Evolutionary conservation across 306 rosid genomes (phyloP), one percentile per base, ranked within the genome.

Genomic region (Glycine soja): DNA sequence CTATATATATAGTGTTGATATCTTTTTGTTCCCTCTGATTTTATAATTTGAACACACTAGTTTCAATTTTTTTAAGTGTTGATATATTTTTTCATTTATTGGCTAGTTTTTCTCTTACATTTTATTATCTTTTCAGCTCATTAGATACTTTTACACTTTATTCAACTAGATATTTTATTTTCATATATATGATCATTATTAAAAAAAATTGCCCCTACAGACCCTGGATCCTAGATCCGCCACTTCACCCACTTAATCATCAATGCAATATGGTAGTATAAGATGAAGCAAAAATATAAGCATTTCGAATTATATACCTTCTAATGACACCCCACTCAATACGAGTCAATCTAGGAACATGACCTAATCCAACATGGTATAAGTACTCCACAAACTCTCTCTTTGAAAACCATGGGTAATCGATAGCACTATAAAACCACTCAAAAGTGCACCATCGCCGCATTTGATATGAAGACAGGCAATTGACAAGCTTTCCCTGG

Each of bases 271-370:
- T 43, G 62, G 73, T 50, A 66, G 64, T 48, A 54, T 50, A 74
- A 46, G 66, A 75, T 12, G 42, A 84, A 70, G 38, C 58, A 40
- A 77, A 80, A 46, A 47, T 65, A 16, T 51, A 74, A 84, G 72
- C 61, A 80, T 83, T 86, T 83, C 57, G 57, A 59, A 73, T 68
- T 65, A 82, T 76, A 70, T 89, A 93, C 99, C 97, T 93, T 84
- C 93, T 87, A 79, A 95, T 91, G 74, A 95, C 99, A 70, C 96
- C 93, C 99, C 99, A 95, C 86, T 95, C 99, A 70, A 93, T 94
- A 71, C 93, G 94, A 84, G 96, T 91, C 91, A 95, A 85, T 86
- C 98, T 90, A 65, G 97, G 91, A 89, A 93, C 91, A 86, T 91
- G 96, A 82, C 97, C 99, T 80, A 95, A 83, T 84, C 98, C 99